Percentiles rank a stretch among this genome's conserved stretches.
phyloP scores from a whole-genome alignment of 306 rosid species.

The Prosopis cineraria region DNA sequence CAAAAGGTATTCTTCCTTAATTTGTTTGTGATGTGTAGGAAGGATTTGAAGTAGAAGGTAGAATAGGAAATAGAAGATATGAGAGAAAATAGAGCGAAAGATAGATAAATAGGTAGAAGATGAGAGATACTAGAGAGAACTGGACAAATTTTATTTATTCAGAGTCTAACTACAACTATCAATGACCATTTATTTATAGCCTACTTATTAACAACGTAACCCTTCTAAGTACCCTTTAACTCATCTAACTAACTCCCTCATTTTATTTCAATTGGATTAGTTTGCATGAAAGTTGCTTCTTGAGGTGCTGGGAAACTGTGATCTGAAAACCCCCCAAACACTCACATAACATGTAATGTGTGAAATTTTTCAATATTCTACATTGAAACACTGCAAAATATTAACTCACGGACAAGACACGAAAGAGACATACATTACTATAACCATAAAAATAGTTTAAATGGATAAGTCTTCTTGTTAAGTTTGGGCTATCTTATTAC shows the following conservation, averaged over 20 bases:
- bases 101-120: background rate
- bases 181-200: too few species aligned
- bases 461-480: background rate
- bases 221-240: background rate
- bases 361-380: background rate
- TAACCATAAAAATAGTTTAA: background rate
- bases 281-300: conserved; percentile 15
- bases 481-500: background rate
- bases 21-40: background rate
- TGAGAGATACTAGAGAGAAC: too few species aligned
- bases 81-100: background rate
- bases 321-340: background rate
- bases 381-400: background rate
- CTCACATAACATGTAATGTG: background rate
- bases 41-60: background rate
- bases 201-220: background rate
- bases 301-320: conserved; percentile 4
- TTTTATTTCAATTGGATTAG: background rate
- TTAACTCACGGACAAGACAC: background rate
- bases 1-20: background rate
- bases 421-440: background rate
- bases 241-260: too few species aligned
- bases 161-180: too few species aligned
- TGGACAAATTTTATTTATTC: too few species aligned
- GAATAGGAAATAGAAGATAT: background rate